A percentile compares a stretch with the other conserved stretches of the same genome.
Evolutionary conservation across 148 eudicot species (phyloP).

Genomic region (Silene conica): DNA sequence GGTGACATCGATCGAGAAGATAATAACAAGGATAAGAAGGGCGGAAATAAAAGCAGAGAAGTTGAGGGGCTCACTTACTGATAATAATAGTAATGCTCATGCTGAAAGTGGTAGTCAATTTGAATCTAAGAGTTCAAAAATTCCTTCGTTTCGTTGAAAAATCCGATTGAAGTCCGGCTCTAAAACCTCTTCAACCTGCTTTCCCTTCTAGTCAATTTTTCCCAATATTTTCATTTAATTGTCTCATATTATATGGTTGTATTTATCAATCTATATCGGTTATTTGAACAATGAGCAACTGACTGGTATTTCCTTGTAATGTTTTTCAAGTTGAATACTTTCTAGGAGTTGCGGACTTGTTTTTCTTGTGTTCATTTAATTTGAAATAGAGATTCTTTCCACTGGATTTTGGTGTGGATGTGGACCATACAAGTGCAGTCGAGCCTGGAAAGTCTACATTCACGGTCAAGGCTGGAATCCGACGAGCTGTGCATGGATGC

Average conservation of each 20-base stretch:
- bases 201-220: constrained; percentile 9
- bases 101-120: background rate
- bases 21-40: constrained; percentile 49
- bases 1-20: constrained; percentile 60
- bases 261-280: background rate
- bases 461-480: too few relatives aligned
- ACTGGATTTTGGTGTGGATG: too few relatives aligned
- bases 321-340: too few relatives aligned
- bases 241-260: background rate
- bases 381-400: too few relatives aligned
- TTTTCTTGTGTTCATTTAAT: too few relatives aligned
- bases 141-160: constrained; percentile 30
- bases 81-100: background rate
- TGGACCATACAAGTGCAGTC: too few relatives aligned
- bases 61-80: constrained; percentile 47
- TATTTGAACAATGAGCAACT: too few relatives aligned
- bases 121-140: constrained; percentile 25
- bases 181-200: constrained; percentile 32
- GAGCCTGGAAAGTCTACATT: too few relatives aligned
- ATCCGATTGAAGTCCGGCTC: constrained; percentile 21
- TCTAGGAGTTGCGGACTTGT: too few relatives aligned
- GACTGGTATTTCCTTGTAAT: too few relatives aligned
- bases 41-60: constrained; percentile 68
- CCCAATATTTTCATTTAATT: background rate
- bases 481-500: too few relatives aligned